phyloP scores from a whole-genome alignment of 2,329 filamentous ascomycete genomes.

The Ophiostoma pallidulum region DNA sequence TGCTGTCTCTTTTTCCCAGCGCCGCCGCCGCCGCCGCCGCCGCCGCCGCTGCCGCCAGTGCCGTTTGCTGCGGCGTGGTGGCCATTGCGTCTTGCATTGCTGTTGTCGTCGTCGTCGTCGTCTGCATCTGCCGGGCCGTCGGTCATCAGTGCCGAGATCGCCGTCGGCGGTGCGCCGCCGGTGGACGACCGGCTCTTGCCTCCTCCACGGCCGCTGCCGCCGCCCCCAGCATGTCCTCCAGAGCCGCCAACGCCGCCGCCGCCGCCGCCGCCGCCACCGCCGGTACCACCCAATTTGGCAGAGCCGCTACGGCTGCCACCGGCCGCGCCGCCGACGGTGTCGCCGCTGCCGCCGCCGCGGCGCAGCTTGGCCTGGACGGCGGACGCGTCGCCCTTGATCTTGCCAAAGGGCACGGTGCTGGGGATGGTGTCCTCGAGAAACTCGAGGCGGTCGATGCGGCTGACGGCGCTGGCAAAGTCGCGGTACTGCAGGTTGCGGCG shows the following conservation, averaged over 20 bases:
- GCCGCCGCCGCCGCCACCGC: not conserved
- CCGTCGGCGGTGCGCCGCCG: conserved; percentile 10
- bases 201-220: not conserved
- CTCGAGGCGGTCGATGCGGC: conserved; percentile 85
- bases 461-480: conserved; percentile 79
- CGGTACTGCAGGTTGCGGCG: conserved; percentile 92
- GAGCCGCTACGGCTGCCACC: not conserved
- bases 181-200: conserved; percentile 7
- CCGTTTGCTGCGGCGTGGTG: not conserved
- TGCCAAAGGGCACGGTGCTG: conserved; percentile 70
- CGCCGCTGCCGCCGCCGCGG: not conserved
- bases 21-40: not conserved
- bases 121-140: not conserved
- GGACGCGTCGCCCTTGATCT: conserved; percentile 57
- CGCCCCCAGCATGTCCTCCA: not conserved
- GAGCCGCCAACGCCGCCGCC: not conserved
- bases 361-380: conserved; percentile 40
- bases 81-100: not conserved
- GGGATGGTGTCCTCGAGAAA: conserved; percentile 89
- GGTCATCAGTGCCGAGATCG: conserved; percentile 13
- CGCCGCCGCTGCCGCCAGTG: not conserved
- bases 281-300: not conserved
- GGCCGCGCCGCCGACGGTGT: not conserved
- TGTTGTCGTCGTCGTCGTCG: not conserved
- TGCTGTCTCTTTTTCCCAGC: conserved; percentile 13